Evolutionary conservation across 495 filamentous ascomycete genomes (phyloP), one percentile per base, ranked within the genome.

Genomic region (Viridothelium virens): DNA sequence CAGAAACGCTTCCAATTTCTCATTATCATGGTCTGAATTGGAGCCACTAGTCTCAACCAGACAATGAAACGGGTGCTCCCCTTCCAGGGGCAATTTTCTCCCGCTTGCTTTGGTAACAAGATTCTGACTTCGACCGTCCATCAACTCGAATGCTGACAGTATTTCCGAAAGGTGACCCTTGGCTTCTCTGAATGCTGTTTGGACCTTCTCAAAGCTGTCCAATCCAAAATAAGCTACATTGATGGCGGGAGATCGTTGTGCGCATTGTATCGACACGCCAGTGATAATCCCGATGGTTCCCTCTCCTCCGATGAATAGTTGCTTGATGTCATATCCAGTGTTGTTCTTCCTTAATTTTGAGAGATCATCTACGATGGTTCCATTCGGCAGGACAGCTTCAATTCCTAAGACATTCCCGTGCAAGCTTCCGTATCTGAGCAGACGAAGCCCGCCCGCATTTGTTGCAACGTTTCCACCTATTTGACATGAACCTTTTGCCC

Each of bases 401-500:
- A 98, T 81, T 18, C 94, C 94, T 11, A 98, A 81, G 1, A 97
- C 90, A 44, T 81, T 97, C 1, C 94, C 94, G 74, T 97, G 94
- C 62, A 98, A 79, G 79, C 89, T 94, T 44, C 94, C 94, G 76
- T 98, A 98, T 39, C 94, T 85, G 33, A 98, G 82, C 14, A 98
- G 80, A 48, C 94, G 85, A 41, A 98, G 82, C 0, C 94, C 94
- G 61, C 94, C 94, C 1, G 94, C 94, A 71, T 98, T 98, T 41
- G 93, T 96, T 0, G 94, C 86, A n/a, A 97, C 88, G 73, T 97
- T 97, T n/a, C 95, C 94, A 66, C 95, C 94, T 66, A 98, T 88
- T 62, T 97, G 95, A 79, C 95, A 97, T 10, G 91, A 96, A 9
- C 94, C 94, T 79, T 98, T 98, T 1, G 94, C 94, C 67, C 94